Evolutionary conservation across 257 asterid species (phyloP).

Genomic region (Buddleja alternifolia): DNA sequence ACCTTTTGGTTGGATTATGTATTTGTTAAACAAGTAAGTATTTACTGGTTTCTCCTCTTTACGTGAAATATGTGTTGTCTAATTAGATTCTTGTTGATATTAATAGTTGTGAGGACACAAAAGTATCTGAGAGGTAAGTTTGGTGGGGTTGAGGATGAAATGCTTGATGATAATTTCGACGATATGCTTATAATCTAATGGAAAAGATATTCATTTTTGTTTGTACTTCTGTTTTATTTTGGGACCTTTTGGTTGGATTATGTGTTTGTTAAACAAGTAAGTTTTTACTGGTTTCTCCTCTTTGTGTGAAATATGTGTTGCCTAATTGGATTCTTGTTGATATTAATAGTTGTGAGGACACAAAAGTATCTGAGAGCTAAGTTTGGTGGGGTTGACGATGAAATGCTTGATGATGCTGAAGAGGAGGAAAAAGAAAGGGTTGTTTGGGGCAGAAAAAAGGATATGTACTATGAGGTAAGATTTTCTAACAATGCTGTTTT

Average conservation of each 20-base stretch:
- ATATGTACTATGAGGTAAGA: conserved; percentile 55
- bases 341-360: conserved; percentile 62
- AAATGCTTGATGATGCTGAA: conserved; percentile 59
- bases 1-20: conserved; percentile 1
- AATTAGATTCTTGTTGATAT: conserved; percentile 26
- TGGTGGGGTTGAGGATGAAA: no score
- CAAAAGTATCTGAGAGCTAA: conserved; percentile 58
- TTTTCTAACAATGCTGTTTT: conserved; percentile 8
- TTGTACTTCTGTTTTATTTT: conserved; percentile 9
- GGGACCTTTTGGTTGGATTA: not conserved
- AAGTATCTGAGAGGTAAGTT: no score
- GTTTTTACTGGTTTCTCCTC: conserved; percentile 9
- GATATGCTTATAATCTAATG: conserved; percentile 9
- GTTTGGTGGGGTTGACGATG: conserved; percentile 82
- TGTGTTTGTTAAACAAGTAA: not conserved
- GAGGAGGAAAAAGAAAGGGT: conserved; percentile 54
- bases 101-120: no score
- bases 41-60: conserved; percentile 17
- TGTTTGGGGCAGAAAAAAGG: conserved; percentile 58
- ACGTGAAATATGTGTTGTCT: conserved; percentile 13
- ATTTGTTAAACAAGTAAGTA: not conserved
- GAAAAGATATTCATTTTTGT: conserved; percentile 13
- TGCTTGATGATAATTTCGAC: conserved; percentile 22
- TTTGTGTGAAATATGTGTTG: conserved; percentile 15
- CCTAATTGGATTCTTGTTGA: conserved; percentile 25